Percentiles rank a stretch among this genome's conserved stretches.
These are phyloP conservation scores for Leishmania tropica DNA, from an alignment of 208 protist genomes.

Conservation along the genomic window DNA sequence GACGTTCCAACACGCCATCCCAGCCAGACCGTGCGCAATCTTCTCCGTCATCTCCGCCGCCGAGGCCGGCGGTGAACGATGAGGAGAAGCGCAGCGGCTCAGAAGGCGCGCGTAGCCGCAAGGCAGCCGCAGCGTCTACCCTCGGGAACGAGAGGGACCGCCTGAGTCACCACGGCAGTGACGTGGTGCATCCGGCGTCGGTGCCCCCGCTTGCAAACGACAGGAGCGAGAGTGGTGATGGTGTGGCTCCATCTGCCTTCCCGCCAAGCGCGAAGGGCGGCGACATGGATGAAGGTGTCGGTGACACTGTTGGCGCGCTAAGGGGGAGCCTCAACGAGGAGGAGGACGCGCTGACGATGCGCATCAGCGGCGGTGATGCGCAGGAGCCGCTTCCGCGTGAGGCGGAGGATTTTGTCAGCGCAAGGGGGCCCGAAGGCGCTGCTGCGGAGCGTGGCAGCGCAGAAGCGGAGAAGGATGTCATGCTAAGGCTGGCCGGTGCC, in stretches of 20 bases:
- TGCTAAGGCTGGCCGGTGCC: not conserved
- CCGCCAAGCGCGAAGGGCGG: not conserved
- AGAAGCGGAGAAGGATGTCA: conserved; percentile 4
- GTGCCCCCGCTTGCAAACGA: not conserved
- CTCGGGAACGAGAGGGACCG: too few species aligned
- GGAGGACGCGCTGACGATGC: not conserved
- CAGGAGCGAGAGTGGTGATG: not conserved
- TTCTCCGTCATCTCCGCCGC: not conserved
- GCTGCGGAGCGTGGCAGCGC: not conserved
- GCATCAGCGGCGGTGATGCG: not conserved
- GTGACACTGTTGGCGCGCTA: not conserved
- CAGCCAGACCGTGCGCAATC: not conserved
- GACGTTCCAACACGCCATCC: not conserved
- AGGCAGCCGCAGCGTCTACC: not conserved
- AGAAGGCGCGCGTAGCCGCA: not conserved
- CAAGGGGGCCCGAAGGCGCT: not conserved
- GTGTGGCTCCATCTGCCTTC: not conserved
- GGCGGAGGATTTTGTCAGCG: not conserved
- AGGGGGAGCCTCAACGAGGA: not conserved
- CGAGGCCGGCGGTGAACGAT: not conserved
- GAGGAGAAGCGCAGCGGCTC: not conserved
- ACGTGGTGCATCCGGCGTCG: not conserved
- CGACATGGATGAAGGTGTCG: not conserved
- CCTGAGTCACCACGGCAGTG: not conserved
- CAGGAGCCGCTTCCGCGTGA: not conserved